Evolutionary conservation across 2,329 filamentous ascomycete species (phyloP), one percentile per base, ranked within the genome.

Genomic region (Sclerotinia subarctica): DNA sequence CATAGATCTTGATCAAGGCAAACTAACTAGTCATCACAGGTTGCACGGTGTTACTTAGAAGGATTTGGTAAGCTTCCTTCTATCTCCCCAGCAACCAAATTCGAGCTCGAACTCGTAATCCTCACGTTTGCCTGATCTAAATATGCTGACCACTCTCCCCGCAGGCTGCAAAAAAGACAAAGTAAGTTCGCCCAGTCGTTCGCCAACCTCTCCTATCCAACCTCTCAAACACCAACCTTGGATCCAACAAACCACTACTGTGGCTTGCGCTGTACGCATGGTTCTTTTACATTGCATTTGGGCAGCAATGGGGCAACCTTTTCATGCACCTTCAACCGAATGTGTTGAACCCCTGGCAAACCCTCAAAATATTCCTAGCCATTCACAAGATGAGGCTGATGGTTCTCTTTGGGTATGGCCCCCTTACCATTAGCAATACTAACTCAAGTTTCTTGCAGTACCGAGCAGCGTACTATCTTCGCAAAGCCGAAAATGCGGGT

Each of bases 21-120:
- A 54, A 63, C 57, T 67, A 35, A 67, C 47, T 46, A n/a, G 47
- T 38, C 29, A 49, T 63, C 57, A 42, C 13, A 67, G 65, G 65
- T 67, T 63, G 95, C 89, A 47, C 96, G 93, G 93, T 99, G 95
- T 82, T 98, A 95, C 83, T 80, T 96, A 38, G 91, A 97, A 78
- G 95, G 95, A n/a, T 97, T 96, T 80, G 95, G 95, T 67, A 54
- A 67, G 65, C 35, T 8, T 47, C 42, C 49, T 19, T 24, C 19
- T 32, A 26, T 46, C 44, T 42, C 47, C 24, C 64, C 46, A 38
- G 21, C 58, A 60, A 38, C 59, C 59, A 62, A 51, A 26, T 62
- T 26, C 58, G 15, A 62, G 2, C 21, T 51, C 13, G 24, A 67
- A 42, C 56, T 63, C 57, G 57, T 63, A 54, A 63, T 26, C 24